Conservation (phyloP, 208 protist species). For the Novymonas esmeraldas region DNA sequence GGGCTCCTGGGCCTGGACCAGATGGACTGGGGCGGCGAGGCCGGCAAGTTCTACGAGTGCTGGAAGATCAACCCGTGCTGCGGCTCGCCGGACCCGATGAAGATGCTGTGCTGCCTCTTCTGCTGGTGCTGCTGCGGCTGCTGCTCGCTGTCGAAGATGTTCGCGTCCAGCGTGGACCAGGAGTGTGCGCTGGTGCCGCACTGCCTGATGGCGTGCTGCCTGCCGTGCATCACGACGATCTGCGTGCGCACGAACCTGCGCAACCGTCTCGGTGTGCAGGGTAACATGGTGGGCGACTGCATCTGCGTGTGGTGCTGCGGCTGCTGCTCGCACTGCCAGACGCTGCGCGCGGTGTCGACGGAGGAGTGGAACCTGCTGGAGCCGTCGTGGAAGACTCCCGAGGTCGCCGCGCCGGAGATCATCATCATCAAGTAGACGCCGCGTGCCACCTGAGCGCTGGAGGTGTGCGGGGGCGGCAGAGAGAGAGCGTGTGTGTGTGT, state of each 20-base stretch:
- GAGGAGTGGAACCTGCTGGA: constrained; percentile 51
- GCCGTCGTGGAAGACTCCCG: constrained; percentile 28
- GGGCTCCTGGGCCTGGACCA: constrained; percentile 47
- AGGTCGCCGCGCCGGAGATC: constrained; percentile 28
- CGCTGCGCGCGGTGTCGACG: constrained; percentile 42
- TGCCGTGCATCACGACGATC: constrained; percentile 38
- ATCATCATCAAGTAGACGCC: constrained; percentile 32
- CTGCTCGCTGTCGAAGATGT: constrained; percentile 59
- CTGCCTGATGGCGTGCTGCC: constrained; percentile 43
- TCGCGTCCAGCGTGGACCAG: constrained; percentile 54
- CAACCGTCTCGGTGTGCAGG: constrained; percentile 44
- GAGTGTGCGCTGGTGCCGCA: constrained; percentile 58
- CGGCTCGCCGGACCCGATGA: constrained; percentile 44
- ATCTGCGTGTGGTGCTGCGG: constrained; percentile 61
- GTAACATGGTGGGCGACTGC: constrained; percentile 70
- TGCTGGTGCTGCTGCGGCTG: constrained; percentile 50
- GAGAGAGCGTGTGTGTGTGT: neutral
- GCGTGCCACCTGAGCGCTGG: neutral
- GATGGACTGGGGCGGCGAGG: constrained; percentile 53
- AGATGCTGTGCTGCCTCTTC: constrained; percentile 43
- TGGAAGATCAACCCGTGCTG: constrained; percentile 71
- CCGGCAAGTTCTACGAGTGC: constrained; percentile 62
- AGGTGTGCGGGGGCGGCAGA: neutral
- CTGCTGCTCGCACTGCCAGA: constrained; percentile 60
- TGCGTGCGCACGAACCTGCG: constrained; percentile 64